Evolutionary conservation across 2,329 filamentous ascomycete species (phyloP).

Genomic region (Onygenales sp.): DNA sequence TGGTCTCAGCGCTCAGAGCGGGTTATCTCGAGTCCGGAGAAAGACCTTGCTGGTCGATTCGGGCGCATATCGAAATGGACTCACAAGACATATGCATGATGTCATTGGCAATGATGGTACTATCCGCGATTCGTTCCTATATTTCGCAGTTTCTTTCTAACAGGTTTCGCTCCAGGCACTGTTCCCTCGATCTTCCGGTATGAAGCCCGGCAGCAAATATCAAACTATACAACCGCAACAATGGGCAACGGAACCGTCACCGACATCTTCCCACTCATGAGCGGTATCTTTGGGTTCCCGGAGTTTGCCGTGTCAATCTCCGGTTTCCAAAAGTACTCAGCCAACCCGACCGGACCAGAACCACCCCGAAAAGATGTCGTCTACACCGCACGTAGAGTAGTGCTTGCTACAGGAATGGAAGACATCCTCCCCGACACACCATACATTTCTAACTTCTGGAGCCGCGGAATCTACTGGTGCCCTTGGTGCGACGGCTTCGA

Average conservation of each 20-base stretch:
- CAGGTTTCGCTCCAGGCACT: slow-evolving; percentile 33
- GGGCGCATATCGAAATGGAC: slow-evolving; percentile 47
- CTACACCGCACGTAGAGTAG: slow-evolving; percentile 44
- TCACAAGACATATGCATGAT: slow-evolving; percentile 53
- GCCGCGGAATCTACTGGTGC: slow-evolving; percentile 54
- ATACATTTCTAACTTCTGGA: slow-evolving; percentile 47
- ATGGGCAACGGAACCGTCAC: slow-evolving; percentile 46
- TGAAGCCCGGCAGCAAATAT: slow-evolving; percentile 44
- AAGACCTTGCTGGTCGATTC: slow-evolving; percentile 50
- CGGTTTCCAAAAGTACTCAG: too few species aligned
- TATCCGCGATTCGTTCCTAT: neutral
- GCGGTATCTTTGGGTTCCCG: neutral
- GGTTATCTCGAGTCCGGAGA: slow-evolving; percentile 49
- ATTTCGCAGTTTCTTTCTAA: slow-evolving; percentile 1
- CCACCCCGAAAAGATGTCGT: neutral
- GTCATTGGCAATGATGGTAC: slow-evolving; percentile 51
- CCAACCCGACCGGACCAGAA: neutral
- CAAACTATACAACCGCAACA: slow-evolving; percentile 40
- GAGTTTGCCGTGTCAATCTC: neutral
- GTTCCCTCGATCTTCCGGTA: slow-evolving; percentile 47
- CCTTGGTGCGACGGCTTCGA: slow-evolving; percentile 57
- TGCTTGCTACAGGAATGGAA: slow-evolving; percentile 49
- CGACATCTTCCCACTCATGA: slow-evolving; percentile 20
- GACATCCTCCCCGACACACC: slow-evolving; percentile 49
- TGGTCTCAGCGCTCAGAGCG: slow-evolving; percentile 46